Base-by-base conservation (phyloP, 2,329 filamentous ascomycete genomes). In the Diaporthe aspalathi region DNA sequence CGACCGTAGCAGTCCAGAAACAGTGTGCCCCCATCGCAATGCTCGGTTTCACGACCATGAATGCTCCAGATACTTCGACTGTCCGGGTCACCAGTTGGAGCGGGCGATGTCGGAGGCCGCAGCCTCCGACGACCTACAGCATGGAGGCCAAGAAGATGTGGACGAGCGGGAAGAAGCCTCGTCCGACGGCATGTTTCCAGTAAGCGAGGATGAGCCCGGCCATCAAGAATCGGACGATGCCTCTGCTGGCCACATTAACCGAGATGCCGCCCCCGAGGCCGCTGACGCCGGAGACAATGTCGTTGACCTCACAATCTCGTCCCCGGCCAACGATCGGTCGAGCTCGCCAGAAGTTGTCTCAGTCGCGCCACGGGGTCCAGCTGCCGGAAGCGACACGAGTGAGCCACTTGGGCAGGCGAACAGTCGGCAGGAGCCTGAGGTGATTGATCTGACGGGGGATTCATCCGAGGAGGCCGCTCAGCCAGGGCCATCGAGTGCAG, bases 41-140 rank as follows among this genome's bases (percentile, higher is more conserved):
- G 27, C 76, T 22, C 77, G 78, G 17, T 84, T 80, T 54, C 75
- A 83, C 73, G 80, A 84, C 65, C 79, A 82, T 62, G 85, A 87
- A 76, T 86, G 85, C 75, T 80, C 81, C 14, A 81, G 81, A 57
- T 87, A 81, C 76, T 82, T 85, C 70, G 86, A 87, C 77, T 87
- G 85, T 53, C 85, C 85, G 40, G 82, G 84, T 5, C 85, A 87
- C 70, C 73, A 79, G 22, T 74, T 84, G 56, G 82, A 83, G 75
- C 81, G 85, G 66, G 57, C 57, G 20, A 54, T n/a, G 27, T 72
- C 66, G 45, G 47, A 70, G 6, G 14, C 16, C 20, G 27, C 40
- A 54, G 14, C 29, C 24, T 81, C 81, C 45, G 78, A 78, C n/a
- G 77, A 78, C 71, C 74, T 76, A 29, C 74, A 73, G 8, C 73